These are phyloP conservation scores for Starmerella vaccinii DNA, from an alignment of 805 yeast species.

Conservation along the genomic window DNA sequence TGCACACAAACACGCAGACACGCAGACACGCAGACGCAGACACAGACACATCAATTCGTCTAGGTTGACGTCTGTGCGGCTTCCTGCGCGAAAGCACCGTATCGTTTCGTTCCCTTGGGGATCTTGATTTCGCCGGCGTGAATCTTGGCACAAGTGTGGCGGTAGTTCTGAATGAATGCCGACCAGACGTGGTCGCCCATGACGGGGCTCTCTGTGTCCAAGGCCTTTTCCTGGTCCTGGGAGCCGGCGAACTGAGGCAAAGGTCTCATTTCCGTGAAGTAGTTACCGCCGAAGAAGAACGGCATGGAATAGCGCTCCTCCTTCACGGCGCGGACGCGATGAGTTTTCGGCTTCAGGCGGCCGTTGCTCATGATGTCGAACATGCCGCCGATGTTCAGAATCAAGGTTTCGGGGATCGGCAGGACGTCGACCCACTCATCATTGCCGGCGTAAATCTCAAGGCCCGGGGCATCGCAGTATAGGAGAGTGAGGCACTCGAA, in stretches of 20 bases:
- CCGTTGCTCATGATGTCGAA: slow-evolving; percentile 51
- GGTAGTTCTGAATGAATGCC: slow-evolving; percentile 6
- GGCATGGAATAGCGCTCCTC: slow-evolving; percentile 28
- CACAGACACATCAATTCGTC: no score
- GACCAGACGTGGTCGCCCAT: slow-evolving; percentile 16
- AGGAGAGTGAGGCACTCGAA: slow-evolving; percentile 35
- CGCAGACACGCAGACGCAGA: no score
- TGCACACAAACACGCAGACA: no score
- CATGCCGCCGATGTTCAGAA: slow-evolving; percentile 53
- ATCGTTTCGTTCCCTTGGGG: not conserved
- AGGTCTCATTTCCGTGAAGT: slow-evolving; percentile 11
- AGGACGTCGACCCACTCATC: slow-evolving; percentile 50
- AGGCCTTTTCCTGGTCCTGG: not conserved
- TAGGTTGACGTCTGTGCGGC: not conserved
- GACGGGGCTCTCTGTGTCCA: not conserved
- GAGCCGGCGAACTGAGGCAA: slow-evolving; percentile 11
- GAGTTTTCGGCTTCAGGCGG: slow-evolving; percentile 51
- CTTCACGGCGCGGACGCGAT: slow-evolving; percentile 41
- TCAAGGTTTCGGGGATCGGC: slow-evolving; percentile 40
- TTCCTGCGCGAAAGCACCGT: not conserved
- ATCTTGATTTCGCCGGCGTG: not conserved
- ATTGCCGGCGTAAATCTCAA: slow-evolving; percentile 46
- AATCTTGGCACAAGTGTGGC: slow-evolving; percentile 2
- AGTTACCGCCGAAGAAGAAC: slow-evolving; percentile 12
- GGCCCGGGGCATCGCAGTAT: slow-evolving; percentile 45